Evolutionary conservation across 225 moss, liverwort and hornwort genomes (phyloP).

Genomic region (Bryum argenteum): DNA sequence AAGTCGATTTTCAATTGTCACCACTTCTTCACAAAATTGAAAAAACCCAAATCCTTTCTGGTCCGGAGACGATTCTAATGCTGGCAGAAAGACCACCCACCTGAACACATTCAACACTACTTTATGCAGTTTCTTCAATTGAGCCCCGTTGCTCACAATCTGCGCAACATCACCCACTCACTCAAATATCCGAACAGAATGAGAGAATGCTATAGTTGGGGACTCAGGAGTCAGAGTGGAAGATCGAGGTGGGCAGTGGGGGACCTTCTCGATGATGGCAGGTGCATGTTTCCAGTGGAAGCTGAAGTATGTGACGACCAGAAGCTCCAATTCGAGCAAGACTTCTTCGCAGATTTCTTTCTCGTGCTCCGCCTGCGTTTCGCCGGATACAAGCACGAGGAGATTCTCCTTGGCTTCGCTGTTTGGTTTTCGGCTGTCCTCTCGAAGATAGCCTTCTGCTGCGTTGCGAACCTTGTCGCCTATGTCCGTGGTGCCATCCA

Average conservation of each 20-base stretch:
- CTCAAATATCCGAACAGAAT: too few species aligned
- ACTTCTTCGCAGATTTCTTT: conserved; percentile 38
- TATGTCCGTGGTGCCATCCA: conserved; percentile 24
- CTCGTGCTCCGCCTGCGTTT: conserved; percentile 22
- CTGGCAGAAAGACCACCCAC: conserved; percentile 24
- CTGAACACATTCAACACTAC: conserved; percentile 45
- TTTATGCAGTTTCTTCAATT: conserved; percentile 43
- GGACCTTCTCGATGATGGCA: conserved; percentile 48
- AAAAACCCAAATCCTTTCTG: too few species aligned
- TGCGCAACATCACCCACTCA: conserved; percentile 2
- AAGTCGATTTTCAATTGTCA: too few species aligned
- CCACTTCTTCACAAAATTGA: too few species aligned
- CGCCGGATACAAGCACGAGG: conserved; percentile 37
- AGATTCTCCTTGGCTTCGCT: conserved; percentile 40
- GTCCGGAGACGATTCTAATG: too few species aligned
- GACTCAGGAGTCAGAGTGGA: too few species aligned
- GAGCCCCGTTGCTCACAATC: conserved; percentile 36
- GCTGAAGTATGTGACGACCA: conserved; percentile 51
- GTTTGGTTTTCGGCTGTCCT: conserved; percentile 27
- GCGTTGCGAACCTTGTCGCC: conserved; percentile 44
- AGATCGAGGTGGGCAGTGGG: too few species aligned
- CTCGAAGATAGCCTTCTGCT: conserved; percentile 53
- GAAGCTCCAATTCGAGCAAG: conserved; percentile 45
- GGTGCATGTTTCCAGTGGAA: conserved; percentile 56
- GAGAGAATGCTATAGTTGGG: too few species aligned